These are phyloP conservation scores for Cladosporium sp. DNA, from an alignment of 2,329 filamentous ascomycete genomes.

Conservation along the genomic window DNA sequence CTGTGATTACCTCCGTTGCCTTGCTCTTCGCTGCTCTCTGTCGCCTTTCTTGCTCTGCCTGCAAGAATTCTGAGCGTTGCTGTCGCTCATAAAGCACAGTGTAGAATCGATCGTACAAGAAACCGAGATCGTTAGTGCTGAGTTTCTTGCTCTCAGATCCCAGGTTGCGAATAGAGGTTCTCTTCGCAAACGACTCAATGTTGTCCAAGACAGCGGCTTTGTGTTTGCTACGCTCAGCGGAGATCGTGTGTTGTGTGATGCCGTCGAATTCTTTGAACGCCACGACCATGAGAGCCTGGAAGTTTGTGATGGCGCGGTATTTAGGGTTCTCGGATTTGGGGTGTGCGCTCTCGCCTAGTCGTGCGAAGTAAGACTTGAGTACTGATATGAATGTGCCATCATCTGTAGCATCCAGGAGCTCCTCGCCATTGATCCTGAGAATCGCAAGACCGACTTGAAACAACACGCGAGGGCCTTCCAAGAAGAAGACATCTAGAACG, in stretches of 20 bases:
- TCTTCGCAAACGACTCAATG: slow-evolving; percentile 95
- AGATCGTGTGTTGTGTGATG: slow-evolving; percentile 90
- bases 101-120: slow-evolving; percentile 93
- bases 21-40: slow-evolving; percentile 62
- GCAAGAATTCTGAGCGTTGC: slow-evolving; percentile 73
- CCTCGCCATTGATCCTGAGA: slow-evolving; percentile 92
- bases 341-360: slow-evolving; percentile 92
- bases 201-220: slow-evolving; percentile 93
- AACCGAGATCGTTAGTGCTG: slow-evolving; percentile 79
- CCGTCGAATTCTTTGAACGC: slow-evolving; percentile 97
- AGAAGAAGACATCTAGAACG: slow-evolving; percentile 95
- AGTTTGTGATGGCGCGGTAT: slow-evolving; percentile 86
- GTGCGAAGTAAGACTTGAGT: slow-evolving; percentile 89
- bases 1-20: slow-evolving; percentile 52
- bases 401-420: slow-evolving; percentile 86
- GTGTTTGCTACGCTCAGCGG: slow-evolving; percentile 84
- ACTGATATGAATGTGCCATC: slow-evolving; percentile 97
- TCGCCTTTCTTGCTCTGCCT: slow-evolving; percentile 67
- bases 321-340: slow-evolving; percentile 95
- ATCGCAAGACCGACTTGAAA: slow-evolving; percentile 98
- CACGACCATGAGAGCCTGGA: slow-evolving; percentile 98
- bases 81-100: slow-evolving; percentile 87
- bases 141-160: slow-evolving; percentile 94
- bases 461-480: slow-evolving; percentile 94
- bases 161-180: slow-evolving; percentile 92